These are phyloP conservation scores for Helianthus tuberosus DNA, from an alignment of 129 eudicot species.

Conservation along the genomic window DNA sequence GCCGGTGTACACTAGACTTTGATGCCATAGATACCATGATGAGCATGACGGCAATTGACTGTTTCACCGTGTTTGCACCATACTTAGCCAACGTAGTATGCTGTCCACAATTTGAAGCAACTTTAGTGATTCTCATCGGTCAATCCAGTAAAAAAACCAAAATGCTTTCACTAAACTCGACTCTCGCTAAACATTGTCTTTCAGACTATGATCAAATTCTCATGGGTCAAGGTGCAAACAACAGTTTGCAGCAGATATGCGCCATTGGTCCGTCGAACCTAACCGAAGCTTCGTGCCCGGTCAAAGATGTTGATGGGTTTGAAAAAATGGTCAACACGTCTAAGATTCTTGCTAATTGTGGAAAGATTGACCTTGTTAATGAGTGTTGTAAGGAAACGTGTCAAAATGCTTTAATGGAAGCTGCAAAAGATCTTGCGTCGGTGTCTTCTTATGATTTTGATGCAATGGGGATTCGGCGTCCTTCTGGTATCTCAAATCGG, in stretches of 20 bases:
- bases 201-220: slow-evolving; percentile 77
- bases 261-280: slow-evolving; percentile 67
- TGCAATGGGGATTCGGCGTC: slow-evolving; percentile 45
- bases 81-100: slow-evolving; percentile 89
- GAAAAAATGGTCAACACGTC: slow-evolving; percentile 76
- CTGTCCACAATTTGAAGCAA: slow-evolving; percentile 93
- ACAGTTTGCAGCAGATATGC: slow-evolving; percentile 67
- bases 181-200: slow-evolving; percentile 69
- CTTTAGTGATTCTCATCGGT: slow-evolving; percentile 78
- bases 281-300: slow-evolving; percentile 93
- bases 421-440: slow-evolving; percentile 66
- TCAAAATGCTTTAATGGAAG: slow-evolving; percentile 80
- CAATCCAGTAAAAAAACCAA: slow-evolving; percentile 78
- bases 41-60: slow-evolving; percentile 77
- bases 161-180: slow-evolving; percentile 68
- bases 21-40: slow-evolving; percentile 62
- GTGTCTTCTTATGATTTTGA: slow-evolving; percentile 60
- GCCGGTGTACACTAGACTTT: slow-evolving; percentile 73
- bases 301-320: slow-evolving; percentile 70
- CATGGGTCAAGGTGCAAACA: slow-evolving; percentile 88
- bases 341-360: slow-evolving; percentile 70
- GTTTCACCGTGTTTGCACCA: slow-evolving; percentile 85
- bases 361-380: slow-evolving; percentile 78
- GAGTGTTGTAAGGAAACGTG: slow-evolving; percentile 94
- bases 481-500: slow-evolving; percentile 52